Percentiles rank a stretch among this genome's conserved stretches.
Conservation (phyloP, 352 stramenopile genomes). For the Phytopythium litorale region DNA sequence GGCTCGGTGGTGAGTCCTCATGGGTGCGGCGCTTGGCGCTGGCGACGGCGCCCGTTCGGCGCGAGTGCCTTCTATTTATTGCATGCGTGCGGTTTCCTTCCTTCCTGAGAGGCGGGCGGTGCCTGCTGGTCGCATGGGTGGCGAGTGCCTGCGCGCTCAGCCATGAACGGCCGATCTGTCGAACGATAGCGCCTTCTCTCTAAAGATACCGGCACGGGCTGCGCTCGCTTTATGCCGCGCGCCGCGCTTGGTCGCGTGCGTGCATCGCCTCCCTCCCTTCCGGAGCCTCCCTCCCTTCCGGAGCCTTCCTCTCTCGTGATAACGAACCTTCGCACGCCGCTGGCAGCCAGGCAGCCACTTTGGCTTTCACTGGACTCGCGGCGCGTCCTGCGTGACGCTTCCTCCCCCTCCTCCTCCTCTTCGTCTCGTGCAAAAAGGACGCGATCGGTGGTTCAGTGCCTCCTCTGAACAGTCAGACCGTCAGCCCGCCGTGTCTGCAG, state of each 20-base stretch:
- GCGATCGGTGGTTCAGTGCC: not conserved
- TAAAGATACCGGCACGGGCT: not conserved
- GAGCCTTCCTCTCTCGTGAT: no score
- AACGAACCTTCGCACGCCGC: no score
- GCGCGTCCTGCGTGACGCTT: not conserved
- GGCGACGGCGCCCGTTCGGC: not conserved
- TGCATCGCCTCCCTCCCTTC: not conserved
- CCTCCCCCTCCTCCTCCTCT: not conserved
- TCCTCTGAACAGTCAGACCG: not conserved
- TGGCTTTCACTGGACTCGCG: not conserved
- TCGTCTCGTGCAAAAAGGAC: not conserved
- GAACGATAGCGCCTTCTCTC: slow-evolving; percentile 4
- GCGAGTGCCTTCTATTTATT: not conserved
- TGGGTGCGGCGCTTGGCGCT: not conserved
- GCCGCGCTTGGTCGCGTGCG: not conserved
- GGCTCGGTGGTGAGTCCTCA: not conserved
- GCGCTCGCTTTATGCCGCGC: not conserved
- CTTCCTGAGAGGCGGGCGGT: not conserved
- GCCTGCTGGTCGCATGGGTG: not conserved
- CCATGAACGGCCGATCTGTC: not conserved
- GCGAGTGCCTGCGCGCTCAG: not conserved
- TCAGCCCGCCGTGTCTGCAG: not conserved
- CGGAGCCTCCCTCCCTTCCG: not conserved
- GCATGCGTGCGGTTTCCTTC: not conserved
- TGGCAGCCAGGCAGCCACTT: not conserved